These are phyloP conservation scores for Malassezia equina DNA, from an alignment of 1,284 basidiomycete genomes.

Conservation along the genomic window DNA sequence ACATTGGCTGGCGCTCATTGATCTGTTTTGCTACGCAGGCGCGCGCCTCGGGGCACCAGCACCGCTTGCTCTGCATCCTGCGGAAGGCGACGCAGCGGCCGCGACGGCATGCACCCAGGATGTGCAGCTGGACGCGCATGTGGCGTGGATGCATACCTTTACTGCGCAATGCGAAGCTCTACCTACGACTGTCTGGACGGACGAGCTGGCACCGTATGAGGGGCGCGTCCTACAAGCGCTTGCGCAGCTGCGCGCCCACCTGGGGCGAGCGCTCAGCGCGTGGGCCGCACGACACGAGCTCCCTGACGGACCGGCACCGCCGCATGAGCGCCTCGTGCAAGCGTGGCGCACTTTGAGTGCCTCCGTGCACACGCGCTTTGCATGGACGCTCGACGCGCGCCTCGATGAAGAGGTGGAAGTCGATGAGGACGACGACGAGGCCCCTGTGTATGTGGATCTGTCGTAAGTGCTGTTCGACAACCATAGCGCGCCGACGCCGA, in stretches of 20 bases:
- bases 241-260: slow-evolving; percentile 9
- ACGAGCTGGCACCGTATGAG: slow-evolving; percentile 1
- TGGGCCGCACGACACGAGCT: slow-evolving; percentile 1
- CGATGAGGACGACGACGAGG: slow-evolving; percentile 12
- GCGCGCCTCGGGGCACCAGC: slow-evolving; percentile 22
- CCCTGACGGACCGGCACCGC: background rate
- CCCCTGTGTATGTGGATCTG: slow-evolving; percentile 11
- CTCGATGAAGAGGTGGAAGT: slow-evolving; percentile 18
- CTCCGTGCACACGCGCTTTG: background rate
- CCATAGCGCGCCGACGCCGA: background rate
- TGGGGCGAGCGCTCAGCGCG: slow-evolving; percentile 7
- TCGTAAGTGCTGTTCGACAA: background rate
- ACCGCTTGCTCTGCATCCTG: slow-evolving; percentile 19
- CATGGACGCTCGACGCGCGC: slow-evolving; percentile 8
- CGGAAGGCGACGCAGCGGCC: slow-evolving; percentile 11
- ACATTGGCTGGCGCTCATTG: slow-evolving; percentile 23
- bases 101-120: background rate
- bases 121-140: slow-evolving; percentile 13
- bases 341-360: slow-evolving; percentile 10
- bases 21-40: slow-evolving; percentile 24
- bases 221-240: slow-evolving; percentile 6
- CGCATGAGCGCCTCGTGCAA: slow-evolving; percentile 5
- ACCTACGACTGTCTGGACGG: slow-evolving; percentile 1
- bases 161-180: slow-evolving; percentile 4
- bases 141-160: slow-evolving; percentile 5